These are phyloP conservation scores for Dichotomocladium elegans DNA, from an alignment of 371 early-diverging fungal genomes.

Conservation along the genomic window DNA sequence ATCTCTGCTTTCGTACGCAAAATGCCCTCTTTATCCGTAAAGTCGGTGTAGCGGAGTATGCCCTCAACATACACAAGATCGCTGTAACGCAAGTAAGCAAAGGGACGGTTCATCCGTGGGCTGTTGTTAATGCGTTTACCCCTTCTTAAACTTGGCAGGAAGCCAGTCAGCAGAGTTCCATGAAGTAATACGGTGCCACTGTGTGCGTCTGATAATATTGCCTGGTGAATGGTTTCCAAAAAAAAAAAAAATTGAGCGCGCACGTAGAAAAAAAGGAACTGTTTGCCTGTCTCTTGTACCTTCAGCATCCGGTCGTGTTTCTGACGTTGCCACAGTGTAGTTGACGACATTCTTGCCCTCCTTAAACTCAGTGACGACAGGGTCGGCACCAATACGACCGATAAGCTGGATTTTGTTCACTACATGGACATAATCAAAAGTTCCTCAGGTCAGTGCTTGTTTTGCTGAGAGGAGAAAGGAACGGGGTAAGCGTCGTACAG, in stretches of 20 bases:
- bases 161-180: slow-evolving; percentile 47
- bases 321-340: slow-evolving; percentile 58
- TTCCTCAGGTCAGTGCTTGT: too few species aligned
- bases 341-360: slow-evolving; percentile 45
- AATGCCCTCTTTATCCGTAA: slow-evolving; percentile 59
- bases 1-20: slow-evolving; percentile 57
- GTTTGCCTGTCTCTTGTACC: too few species aligned
- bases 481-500: too few species aligned
- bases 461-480: too few species aligned
- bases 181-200: slow-evolving; percentile 57
- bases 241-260: not conserved
- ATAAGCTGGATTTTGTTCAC: slow-evolving; percentile 57
- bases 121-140: slow-evolving; percentile 28
- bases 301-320: slow-evolving; percentile 50
- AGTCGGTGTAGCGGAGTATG: slow-evolving; percentile 52
- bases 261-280: not conserved
- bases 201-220: slow-evolving; percentile 53
- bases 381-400: slow-evolving; percentile 55
- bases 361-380: slow-evolving; percentile 30
- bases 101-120: too few species aligned
- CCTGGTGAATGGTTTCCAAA: slow-evolving; percentile 32
- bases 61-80: slow-evolving; percentile 65
- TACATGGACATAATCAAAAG: too few species aligned
- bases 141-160: slow-evolving; percentile 47
- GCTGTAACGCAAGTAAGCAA: too few species aligned